Evolutionary conservation across 2,329 filamentous ascomycete genomes (phyloP).

Genomic region (Exophiala phaeomuriformis): DNA sequence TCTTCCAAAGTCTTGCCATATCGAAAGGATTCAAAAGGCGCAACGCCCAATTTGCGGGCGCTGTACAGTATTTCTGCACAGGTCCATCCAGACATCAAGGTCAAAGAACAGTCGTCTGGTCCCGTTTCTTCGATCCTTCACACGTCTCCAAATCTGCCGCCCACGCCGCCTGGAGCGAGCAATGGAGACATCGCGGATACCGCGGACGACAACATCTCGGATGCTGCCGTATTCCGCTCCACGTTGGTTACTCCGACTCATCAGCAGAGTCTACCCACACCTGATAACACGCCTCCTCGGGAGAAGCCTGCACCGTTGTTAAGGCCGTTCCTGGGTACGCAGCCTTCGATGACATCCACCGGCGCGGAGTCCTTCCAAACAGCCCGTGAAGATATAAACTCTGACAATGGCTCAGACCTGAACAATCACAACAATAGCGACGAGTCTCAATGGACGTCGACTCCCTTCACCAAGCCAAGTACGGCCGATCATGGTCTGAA

Average conservation of each 20-base stretch:
- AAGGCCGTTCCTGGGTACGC: constrained; percentile 46
- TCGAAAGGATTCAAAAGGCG: constrained; percentile 14
- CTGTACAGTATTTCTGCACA: constrained; percentile 23
- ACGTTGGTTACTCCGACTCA: constrained; percentile 24
- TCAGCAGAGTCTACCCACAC: constrained; percentile 49
- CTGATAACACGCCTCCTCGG: constrained; percentile 66
- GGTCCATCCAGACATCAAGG: constrained; percentile 1
- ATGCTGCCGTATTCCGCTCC: constrained; percentile 26
- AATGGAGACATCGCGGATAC: constrained; percentile 8
- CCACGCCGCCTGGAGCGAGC: constrained; percentile 23
- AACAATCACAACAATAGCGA: constrained; percentile 20
- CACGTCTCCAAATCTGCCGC: constrained; percentile 23
- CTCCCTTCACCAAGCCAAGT: constrained; percentile 6
- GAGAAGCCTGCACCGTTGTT: constrained; percentile 32
- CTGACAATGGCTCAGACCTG: constrained; percentile 51
- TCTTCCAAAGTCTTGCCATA: constrained; percentile 14
- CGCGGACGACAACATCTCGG: constrained; percentile 9
- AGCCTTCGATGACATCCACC: constrained; percentile 51
- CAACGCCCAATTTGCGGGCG: constrained; percentile 19
- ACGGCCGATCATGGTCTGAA: constrained; percentile 5
- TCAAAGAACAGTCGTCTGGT: constrained; percentile 5
- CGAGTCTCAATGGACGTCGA: constrained; percentile 5
- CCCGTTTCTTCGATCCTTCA: constrained; percentile 13
- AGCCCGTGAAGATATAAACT: constrained; percentile 57
- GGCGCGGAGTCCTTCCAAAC: constrained; percentile 65